Base-by-base conservation (phyloP, 2,329 filamentous ascomycete species). In the Chrysoporthe cubensis region DNA sequence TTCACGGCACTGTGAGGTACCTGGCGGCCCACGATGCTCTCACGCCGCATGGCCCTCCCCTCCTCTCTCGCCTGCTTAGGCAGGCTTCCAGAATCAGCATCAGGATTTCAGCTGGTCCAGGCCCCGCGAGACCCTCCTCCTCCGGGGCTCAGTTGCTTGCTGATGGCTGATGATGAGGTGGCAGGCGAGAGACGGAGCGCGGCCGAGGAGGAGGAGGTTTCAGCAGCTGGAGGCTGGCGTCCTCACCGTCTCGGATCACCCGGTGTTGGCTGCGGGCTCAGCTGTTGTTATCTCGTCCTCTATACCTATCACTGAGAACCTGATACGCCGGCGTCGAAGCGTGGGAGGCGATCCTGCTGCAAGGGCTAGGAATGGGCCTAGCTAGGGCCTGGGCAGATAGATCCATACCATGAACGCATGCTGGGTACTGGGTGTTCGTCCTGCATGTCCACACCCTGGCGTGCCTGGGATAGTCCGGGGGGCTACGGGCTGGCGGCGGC, bases 191-290 rank as follows among this genome's bases (percentile, higher is more conserved):
- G 46, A 21, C 18, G 8, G 8, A 50, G 13, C 2, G 8, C 13
- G 48, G 48, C 48, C 26, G 48, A 34, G 43, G 43, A 58, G 48
- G 37, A 13, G 34, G 34, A 48, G 54, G 67, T 64, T 62, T 69
- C 61, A 64, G 21, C 48, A 26, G n/a, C 26, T 26, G 40, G 26
- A 57, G 5, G 26, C n/a, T 54, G n/a, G 34, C 46, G 26, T 56
- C 13, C 54, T 44, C 32, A 21, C 54, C 60, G 50, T 60, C 64
- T 64, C 54, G 64, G 44, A 52, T 65, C 56, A 60, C 42, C 8
- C 40, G 32, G 34, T 16, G 37, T 26, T 52, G 56, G 64, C 50
- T 56, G 40, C 16, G 43, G 16, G 44, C 16, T 37, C 14, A 34
- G 43, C 34, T 60, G 32, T 26, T 42, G n/a, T 26, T 32, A 26